Percentiles rank a stretch among this genome's conserved stretches.
phyloP scores from a whole-genome alignment of 2,329 filamentous ascomycete genomes.

The Aureobasidium musti region DNA sequence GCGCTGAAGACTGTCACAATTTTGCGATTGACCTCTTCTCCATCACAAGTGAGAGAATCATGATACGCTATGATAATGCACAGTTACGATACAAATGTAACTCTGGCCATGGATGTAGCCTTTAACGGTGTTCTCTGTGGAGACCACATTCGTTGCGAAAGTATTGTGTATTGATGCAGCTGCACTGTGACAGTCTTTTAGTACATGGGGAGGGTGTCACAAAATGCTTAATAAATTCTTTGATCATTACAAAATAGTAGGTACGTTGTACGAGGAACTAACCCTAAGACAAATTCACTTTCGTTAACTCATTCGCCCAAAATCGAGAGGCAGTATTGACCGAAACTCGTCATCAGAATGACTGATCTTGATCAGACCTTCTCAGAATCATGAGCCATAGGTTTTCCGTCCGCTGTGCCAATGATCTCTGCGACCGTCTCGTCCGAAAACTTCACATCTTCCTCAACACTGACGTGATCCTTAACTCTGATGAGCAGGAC shows the following conservation, averaged over 20 bases:
- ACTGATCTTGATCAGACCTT: slow-evolving; percentile 29
- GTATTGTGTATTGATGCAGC: too few relatives aligned
- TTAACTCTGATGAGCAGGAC: slow-evolving; percentile 77
- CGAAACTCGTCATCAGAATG: neutral
- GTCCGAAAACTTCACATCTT: slow-evolving; percentile 82
- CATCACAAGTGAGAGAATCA: too few relatives aligned
- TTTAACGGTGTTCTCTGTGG: too few relatives aligned
- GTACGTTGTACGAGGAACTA: neutral
- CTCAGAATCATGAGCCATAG: slow-evolving; percentile 30
- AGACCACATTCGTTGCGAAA: too few relatives aligned
- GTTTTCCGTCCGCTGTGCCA: slow-evolving; percentile 31
- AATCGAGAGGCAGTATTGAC: neutral
- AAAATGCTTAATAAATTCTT: slow-evolving; percentile 18
- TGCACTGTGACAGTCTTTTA: too few relatives aligned
- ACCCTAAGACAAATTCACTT: slow-evolving; percentile 8
- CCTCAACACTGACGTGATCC: slow-evolving; percentile 77
- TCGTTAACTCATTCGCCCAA: neutral
- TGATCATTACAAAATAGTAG: slow-evolving; percentile 23
- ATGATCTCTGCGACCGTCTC: slow-evolving; percentile 74
- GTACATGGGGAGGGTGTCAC: too few relatives aligned
- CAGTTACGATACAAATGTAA: too few relatives aligned
- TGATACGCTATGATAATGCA: too few relatives aligned
- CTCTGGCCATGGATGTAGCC: too few relatives aligned
- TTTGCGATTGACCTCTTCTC: too few relatives aligned
- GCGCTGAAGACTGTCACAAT: too few relatives aligned